Percentiles rank a stretch among this genome's conserved stretches.
phyloP scores from a whole-genome alignment of 352 stramenopile genomes.

The Phytophthora cryptogea region DNA sequence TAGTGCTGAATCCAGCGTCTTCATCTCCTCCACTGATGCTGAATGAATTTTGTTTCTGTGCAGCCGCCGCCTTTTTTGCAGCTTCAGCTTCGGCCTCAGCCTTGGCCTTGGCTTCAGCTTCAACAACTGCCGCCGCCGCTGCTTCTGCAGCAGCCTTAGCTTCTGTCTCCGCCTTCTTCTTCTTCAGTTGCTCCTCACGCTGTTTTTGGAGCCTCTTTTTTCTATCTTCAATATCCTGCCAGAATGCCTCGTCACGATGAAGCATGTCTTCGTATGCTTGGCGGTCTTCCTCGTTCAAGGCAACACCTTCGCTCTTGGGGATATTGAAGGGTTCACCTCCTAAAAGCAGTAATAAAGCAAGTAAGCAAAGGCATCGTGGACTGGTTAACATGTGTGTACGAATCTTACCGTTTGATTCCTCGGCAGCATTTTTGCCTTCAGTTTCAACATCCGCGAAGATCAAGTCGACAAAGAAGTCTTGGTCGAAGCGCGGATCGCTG shows the following conservation, averaged over 20 bases:
- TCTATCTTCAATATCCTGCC: slow-evolving; percentile 81
- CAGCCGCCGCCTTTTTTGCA: slow-evolving; percentile 37
- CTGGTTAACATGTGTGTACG: not conserved
- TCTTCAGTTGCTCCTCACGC: slow-evolving; percentile 71
- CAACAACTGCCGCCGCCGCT: slow-evolving; percentile 37
- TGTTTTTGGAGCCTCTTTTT: slow-evolving; percentile 76
- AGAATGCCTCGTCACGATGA: slow-evolving; percentile 86
- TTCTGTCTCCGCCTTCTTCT: slow-evolving; percentile 67
- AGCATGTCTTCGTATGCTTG: slow-evolving; percentile 90
- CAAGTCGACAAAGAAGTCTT: slow-evolving; percentile 97
- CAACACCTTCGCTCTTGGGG: slow-evolving; percentile 71
- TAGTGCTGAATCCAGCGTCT: slow-evolving; percentile 39
- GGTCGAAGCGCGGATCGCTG: slow-evolving; percentile 91
- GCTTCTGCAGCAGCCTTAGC: slow-evolving; percentile 44
- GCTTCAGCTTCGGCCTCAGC: slow-evolving; percentile 32
- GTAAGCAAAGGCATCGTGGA: not conserved
- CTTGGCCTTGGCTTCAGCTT: slow-evolving; percentile 45
- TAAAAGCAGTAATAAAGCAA: slow-evolving; percentile 4
- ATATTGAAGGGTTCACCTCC: slow-evolving; percentile 16
- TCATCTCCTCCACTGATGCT: slow-evolving; percentile 77
- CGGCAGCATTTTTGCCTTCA: slow-evolving; percentile 42
- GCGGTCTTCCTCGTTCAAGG: slow-evolving; percentile 78
- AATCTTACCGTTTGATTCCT: slow-evolving; percentile 24
- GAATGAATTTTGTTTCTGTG: slow-evolving; percentile 60
- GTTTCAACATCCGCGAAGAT: slow-evolving; percentile 95